These are phyloP conservation scores for Cladosporium colombiae DNA, from an alignment of 2,329 filamentous ascomycete genomes.

Conservation along the genomic window DNA sequence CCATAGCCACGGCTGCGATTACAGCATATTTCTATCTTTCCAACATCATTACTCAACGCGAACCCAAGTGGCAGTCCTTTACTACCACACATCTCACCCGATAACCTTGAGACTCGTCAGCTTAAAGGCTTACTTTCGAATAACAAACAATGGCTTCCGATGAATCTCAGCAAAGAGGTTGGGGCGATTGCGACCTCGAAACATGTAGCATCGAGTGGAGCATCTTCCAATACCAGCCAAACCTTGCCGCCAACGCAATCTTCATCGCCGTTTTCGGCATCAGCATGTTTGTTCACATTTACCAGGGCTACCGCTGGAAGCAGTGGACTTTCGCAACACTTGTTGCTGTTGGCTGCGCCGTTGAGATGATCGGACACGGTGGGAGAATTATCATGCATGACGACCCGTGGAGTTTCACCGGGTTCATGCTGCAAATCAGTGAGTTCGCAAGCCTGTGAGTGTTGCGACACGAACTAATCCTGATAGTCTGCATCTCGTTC, in stretches of 20 bases:
- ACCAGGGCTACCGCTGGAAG: conserved; percentile 38
- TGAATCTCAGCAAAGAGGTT: conserved; percentile 9
- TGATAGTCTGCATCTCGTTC: conserved; percentile 62
- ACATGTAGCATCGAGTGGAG: conserved; percentile 22
- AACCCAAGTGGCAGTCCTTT: not conserved
- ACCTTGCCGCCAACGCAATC: conserved; percentile 51
- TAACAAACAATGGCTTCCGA: conserved; percentile 1
- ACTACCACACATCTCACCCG: not conserved
- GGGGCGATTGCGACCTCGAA: conserved; percentile 22
- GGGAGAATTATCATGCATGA: conserved; percentile 58
- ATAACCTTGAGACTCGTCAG: not conserved
- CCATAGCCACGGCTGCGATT: not conserved
- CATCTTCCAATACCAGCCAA: conserved; percentile 53
- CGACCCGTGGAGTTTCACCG: conserved; percentile 48
- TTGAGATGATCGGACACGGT: conserved; percentile 61
- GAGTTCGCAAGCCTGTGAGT: not conserved
- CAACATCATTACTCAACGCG: not conserved
- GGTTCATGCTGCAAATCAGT: conserved; percentile 45
- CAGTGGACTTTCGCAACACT: conserved; percentile 53
- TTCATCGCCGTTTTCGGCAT: conserved; percentile 53
- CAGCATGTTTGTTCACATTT: conserved; percentile 46
- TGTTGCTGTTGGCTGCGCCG: conserved; percentile 55
- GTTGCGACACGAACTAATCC: conserved; percentile 38
- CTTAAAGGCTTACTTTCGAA: not conserved
- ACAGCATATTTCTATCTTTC: not conserved